These are phyloP conservation scores for Mycena capillaripes DNA, from an alignment of 768 basidiomycete genomes.

Conservation along the genomic window DNA sequence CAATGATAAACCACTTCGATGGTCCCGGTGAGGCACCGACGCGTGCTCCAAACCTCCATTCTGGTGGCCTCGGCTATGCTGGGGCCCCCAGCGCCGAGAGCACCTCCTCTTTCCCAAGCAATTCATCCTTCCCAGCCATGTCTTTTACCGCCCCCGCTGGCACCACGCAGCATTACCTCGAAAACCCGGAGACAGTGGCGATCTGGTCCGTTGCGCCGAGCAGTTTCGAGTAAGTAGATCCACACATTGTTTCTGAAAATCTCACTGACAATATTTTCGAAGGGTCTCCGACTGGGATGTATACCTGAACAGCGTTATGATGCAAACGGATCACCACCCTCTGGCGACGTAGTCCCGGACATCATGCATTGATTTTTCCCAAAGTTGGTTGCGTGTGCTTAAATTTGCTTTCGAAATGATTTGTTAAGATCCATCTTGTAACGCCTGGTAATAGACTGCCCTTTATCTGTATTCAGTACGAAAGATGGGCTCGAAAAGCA, in stretches of 20 bases:
- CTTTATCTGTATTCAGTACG: too few species aligned
- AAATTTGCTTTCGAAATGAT: too few species aligned
- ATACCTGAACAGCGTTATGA: background rate
- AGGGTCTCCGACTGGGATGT: slow-evolving; percentile 28
- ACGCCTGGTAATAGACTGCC: too few species aligned
- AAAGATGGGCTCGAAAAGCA: too few species aligned
- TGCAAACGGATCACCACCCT: background rate
- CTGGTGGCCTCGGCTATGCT: too few species aligned
- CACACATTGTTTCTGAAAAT: background rate
- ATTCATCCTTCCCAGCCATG: background rate
- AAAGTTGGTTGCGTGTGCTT: too few species aligned
- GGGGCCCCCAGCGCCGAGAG: too few species aligned
- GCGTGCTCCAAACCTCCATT: background rate
- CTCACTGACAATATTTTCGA: background rate
- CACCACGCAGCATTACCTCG: too few species aligned
- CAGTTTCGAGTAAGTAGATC: slow-evolving; percentile 14
- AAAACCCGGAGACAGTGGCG: background rate
- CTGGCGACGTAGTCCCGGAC: too few species aligned
- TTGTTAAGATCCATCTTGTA: too few species aligned
- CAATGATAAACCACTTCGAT: background rate
- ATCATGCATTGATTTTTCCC: too few species aligned
- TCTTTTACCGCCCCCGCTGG: background rate
- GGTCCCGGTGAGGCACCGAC: slow-evolving; percentile 8
- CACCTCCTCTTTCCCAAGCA: background rate
- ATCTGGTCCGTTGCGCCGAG: slow-evolving; percentile 18